Evolutionary conservation across 1,139 yeast genomes (phyloP).

Genomic region (Geotrichum phurueaensis): DNA sequence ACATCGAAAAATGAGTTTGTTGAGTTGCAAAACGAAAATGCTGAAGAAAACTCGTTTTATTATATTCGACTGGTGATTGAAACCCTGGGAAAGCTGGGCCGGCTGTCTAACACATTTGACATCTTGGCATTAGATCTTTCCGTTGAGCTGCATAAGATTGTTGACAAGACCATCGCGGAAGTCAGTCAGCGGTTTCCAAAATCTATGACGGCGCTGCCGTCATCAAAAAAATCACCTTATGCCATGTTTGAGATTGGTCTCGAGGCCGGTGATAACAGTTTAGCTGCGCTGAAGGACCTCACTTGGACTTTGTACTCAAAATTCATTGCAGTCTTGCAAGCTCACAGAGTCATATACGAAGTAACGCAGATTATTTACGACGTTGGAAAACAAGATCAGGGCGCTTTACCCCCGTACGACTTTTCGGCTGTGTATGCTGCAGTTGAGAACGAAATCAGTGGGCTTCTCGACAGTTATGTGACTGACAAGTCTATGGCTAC

Average conservation of each 20-base stretch:
- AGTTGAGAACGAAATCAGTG: slow-evolving; percentile 52
- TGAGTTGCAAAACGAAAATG: slow-evolving; percentile 29
- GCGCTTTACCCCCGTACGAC: slow-evolving; percentile 36
- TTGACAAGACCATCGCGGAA: slow-evolving; percentile 60
- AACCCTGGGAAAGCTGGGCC: slow-evolving; percentile 57
- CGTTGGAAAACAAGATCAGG: slow-evolving; percentile 20
- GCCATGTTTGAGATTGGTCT: slow-evolving; percentile 26
- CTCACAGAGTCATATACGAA: slow-evolving; percentile 60
- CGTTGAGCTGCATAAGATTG: slow-evolving; percentile 47
- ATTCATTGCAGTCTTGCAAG: slow-evolving; percentile 59
- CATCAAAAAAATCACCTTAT: slow-evolving; percentile 14
- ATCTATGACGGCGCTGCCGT: slow-evolving; percentile 5
- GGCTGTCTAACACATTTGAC: slow-evolving; percentile 56
- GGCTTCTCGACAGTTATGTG: slow-evolving; percentile 54
- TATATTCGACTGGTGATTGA: slow-evolving; percentile 53
- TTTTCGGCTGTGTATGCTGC: slow-evolving; percentile 53
- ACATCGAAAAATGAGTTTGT: slow-evolving; percentile 25
- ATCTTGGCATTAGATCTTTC: slow-evolving; percentile 46
- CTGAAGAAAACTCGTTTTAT: slow-evolving; percentile 47
- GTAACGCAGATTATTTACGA: slow-evolving; percentile 40
- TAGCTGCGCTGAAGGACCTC: slow-evolving; percentile 59
- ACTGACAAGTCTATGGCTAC: slow-evolving; percentile 1
- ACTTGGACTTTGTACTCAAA: slow-evolving; percentile 64
- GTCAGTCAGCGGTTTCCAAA: slow-evolving; percentile 50
- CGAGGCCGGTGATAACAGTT: slow-evolving; percentile 44